Evolutionary conservation across 2,329 filamentous ascomycete genomes (phyloP), one percentile per base, ranked within the genome.

Genomic region (Blastomyces parvus): DNA sequence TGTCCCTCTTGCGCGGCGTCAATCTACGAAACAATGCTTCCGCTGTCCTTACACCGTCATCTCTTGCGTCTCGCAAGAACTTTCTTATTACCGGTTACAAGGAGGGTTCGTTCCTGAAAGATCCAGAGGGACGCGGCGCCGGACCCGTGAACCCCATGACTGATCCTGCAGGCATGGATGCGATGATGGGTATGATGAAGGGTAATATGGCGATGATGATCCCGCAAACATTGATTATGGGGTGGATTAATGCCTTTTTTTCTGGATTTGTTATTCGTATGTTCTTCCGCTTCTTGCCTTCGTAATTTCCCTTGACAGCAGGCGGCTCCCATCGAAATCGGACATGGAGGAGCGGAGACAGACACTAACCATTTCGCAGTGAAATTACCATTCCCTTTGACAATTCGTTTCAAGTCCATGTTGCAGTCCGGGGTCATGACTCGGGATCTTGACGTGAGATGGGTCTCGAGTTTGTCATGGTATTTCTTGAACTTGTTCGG

Each of bases 141-240:
- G 88, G 91, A 2, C 88, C 91, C 25, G 86, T 90, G 46, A 99
- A 97, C 78, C 94, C 94, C 3, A 91, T 99, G 85, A 90, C 88
- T 13, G 94, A 99, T 75, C 95, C 95, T 27, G 88, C 88, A 58
- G 91, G 90, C 64, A 99, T 99, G 94, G 95, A 99, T 74, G 93
- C 92, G 69, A 99, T 99, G 94, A 99, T 99, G 94, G 93, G 94
- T 69, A 96, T 96, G 91, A 96, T 99, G 90, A 99, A 99, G 84
- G 92, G 92, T 64, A 96, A 99, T 74, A 96, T 99, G 89, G 93
- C 94, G 67, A 99, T 97, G 94, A 97, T 99, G 81, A 91, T 99
- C 64, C 94, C 94, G 59, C 96, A 99, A 78, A 97, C 92, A 6
- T 79, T 99, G 74, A 99, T 99, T 69, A 99, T 99, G 94, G 94